Base-by-base conservation (phyloP, 116 monocot species). In the Trichopus zeylanicus region DNA sequence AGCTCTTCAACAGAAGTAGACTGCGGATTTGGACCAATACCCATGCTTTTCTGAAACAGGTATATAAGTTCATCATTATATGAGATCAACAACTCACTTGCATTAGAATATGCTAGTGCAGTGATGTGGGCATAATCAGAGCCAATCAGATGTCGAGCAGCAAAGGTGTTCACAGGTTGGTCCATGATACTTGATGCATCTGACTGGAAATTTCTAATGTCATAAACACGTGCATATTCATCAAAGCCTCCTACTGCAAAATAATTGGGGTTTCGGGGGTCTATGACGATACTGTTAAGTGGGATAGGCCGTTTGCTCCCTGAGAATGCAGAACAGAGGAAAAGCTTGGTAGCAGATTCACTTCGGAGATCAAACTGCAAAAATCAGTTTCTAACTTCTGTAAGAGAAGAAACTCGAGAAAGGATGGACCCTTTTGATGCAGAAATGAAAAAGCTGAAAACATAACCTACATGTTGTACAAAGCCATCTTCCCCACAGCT, bases 311-410 rank as follows among this genome's bases (percentile, higher is more conserved):
- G 64, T 31, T 63, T 67, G 30, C 57, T 69, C 23, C 71, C 78
- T 52, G 80, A 65, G 53, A 81, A 69, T 48, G 86, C 85, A 53
- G 65, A 76, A 57, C 94, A 94, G 35, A 46, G 53, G 48, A 94
- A 80, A 55, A 86, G 86, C 70, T 86, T 83, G 21, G 57, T 81
- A 26, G 86, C 61, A 48, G 75, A 42, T 46, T 59, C 48, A 24
- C 63, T 86, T 62, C 94, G 69, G 58, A 94, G 73, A 78, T 94
- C 94, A 83, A 83, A 94, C 94, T 94, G 94, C 74, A 75, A 70
- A 24, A 51, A 31, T 63, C 27, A 8, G 19, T 51, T 70, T 12
- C 37, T 55, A 18, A 22, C n/a, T n/a, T n/a, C n/a, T n/a, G n/a
- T n/a, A n/a, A n/a, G n/a, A 60, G 19, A 10, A 19, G 2, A 42